Evolutionary conservation across 345 rosid genomes (phyloP).

Genomic region (Brassica incana): DNA sequence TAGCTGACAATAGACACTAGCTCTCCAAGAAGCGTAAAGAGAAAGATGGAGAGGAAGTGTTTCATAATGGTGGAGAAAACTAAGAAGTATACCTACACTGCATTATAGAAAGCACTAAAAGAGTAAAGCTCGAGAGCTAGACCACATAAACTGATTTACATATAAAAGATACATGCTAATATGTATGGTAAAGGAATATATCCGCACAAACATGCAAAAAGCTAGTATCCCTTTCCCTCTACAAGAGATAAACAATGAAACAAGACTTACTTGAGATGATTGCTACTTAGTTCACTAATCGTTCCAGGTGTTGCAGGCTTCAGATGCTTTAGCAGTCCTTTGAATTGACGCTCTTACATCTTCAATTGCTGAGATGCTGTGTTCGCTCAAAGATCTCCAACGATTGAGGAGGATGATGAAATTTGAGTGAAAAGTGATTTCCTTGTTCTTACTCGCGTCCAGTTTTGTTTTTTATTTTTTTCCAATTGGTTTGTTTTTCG

Average conservation of each 20-base stretch:
- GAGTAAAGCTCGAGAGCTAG: conserved; percentile 12
- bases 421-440: no score
- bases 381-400: no score
- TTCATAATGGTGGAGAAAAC: not conserved
- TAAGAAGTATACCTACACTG: not conserved
- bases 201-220: not conserved
- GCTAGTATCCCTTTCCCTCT: not conserved
- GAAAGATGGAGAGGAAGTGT: not conserved
- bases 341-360: conserved; percentile 79
- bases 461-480: no score
- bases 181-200: not conserved
- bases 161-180: not conserved
- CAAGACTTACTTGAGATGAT: conserved; percentile 50
- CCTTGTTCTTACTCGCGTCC: no score
- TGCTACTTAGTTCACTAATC: conserved; percentile 21
- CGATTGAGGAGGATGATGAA: no score
- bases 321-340: conserved; percentile 49
- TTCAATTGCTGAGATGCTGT: conserved; percentile 12
- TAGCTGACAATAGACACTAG: conserved; percentile 4
- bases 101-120: not conserved
- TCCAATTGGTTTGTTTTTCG: not conserved
- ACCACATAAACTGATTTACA: not conserved
- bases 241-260: not conserved
- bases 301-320: conserved; percentile 33
- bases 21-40: not conserved